Conservation (phyloP, 2,329 filamentous ascomycete genomes). For the Knoxdaviesia capensis region DNA sequence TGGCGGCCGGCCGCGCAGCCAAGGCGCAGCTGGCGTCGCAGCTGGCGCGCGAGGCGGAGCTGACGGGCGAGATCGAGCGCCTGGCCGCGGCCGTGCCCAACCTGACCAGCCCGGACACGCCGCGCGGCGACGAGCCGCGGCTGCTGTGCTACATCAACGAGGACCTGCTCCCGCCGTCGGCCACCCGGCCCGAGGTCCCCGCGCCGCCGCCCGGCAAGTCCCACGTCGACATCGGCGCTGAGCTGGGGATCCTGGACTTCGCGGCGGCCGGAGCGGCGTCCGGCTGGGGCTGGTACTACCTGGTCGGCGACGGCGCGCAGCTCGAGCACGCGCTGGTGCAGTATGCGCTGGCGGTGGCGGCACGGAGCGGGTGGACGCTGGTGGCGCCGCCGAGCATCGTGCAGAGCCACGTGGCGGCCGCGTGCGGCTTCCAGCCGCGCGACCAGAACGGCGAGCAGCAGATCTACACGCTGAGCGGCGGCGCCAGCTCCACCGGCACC, state of each 20-base stretch:
- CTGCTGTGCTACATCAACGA: slow-evolving; percentile 66
- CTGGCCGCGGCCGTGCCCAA: slow-evolving; percentile 72
- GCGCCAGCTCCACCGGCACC: slow-evolving; percentile 37
- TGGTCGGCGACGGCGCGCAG: slow-evolving; percentile 75
- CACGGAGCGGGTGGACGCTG: slow-evolving; percentile 54
- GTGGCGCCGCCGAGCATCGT: slow-evolving; percentile 79
- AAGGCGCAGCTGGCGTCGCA: slow-evolving; percentile 42
- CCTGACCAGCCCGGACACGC: slow-evolving; percentile 58
- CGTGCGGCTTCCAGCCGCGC: slow-evolving; percentile 86
- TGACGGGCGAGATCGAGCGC: slow-evolving; percentile 45
- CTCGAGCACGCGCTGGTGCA: slow-evolving; percentile 88
- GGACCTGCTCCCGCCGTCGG: slow-evolving; percentile 21
- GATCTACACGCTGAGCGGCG: slow-evolving; percentile 46
- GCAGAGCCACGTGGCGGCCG: slow-evolving; percentile 74
- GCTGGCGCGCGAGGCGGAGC: slow-evolving; percentile 37
- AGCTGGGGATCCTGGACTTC: slow-evolving; percentile 86
- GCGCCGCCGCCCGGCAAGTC: slow-evolving; percentile 26
- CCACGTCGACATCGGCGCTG: slow-evolving; percentile 69
- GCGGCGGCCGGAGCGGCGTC: slow-evolving; percentile 58
- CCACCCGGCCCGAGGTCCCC: slow-evolving; percentile 9
- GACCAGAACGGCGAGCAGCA: slow-evolving; percentile 85
- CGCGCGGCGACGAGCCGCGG: slow-evolving; percentile 42
- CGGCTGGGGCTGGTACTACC: slow-evolving; percentile 97
- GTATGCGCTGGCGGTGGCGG: slow-evolving; percentile 59
- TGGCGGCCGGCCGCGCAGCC: slow-evolving; percentile 37